Evolutionary conservation across 805 yeast genomes (phyloP), one percentile per base, ranked within the genome.

Genomic region (Candida broadrunensis): DNA sequence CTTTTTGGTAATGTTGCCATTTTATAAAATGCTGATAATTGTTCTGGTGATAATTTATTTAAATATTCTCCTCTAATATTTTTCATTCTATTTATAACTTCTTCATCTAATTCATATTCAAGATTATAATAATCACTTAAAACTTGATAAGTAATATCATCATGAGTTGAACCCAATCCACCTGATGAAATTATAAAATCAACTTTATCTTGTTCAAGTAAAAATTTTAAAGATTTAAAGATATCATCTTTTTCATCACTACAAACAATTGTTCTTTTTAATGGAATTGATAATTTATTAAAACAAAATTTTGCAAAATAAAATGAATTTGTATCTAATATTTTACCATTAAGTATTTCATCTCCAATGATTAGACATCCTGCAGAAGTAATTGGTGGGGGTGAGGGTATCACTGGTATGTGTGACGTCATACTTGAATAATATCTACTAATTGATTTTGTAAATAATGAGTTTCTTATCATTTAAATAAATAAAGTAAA

Each of bases 121-220:
- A 85, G 54, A 1, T 60, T 60, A 47, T 71, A 88, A 6, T 85
- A 84, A 48, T 73, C 74, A 1, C 91, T 87, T n/a, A 88, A 58
- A 1, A 86, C 71, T 38, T 78, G 80, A 58, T 88, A 88, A 0
- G 96, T 88, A 45, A 88, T 83, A 57, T 88, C 97, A 56, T 88
- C 96, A 51, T 88, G 95, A 0, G 96, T 88, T 4, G 95, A 86
- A 0, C 97, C 97, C 43, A 88, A 86, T 1, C 73, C 83, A 24
- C 87, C 85, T 40, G 84, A 73, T 1, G 95, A 86, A 17, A 85
- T 76, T 6, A 85, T 73, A 33, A 86, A 73, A 53, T 85, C 88
- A 49, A 79, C 81, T 33, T 69, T 63, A n/a, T 68, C 58, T 16
- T 63, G 49, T 27, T 59, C 51, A 2, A 56, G 50, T n/a, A 78